Base-by-base conservation (phyloP, 768 basidiomycete species). In the Mycena rosella region DNA sequence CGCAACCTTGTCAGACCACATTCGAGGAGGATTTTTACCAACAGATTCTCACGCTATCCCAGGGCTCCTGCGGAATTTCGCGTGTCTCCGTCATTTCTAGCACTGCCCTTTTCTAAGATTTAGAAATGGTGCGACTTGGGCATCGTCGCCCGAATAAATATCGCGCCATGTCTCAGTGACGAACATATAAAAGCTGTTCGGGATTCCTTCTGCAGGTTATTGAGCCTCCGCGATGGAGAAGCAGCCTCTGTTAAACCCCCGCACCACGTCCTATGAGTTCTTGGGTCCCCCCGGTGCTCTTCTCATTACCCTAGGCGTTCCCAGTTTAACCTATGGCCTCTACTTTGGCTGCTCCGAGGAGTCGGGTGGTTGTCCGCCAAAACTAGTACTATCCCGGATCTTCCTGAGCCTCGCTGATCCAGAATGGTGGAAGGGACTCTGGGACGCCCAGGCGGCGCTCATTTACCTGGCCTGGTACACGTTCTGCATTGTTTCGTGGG, bases 381-480 rank as follows among this genome's bases (percentile, higher is more conserved):
- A 83, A 22, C 55, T 80, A 22, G 69, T 89, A 67, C 78, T 82
- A 32, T 77, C 84, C 47, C 79, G 77, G 64, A 76, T 91, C 52
- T 67, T 83, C 40, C 73, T 81, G 17, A 78, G 89, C 0, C 65
- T 93, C 10, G 80, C 85, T 9, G 78, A 80, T 71, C 66, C 74
- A 8, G 74, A 79, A 17, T 96, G 88, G 87, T 96, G 93, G 91
- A 84, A 81, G 48, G 77, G 82, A 22, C 85, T 97, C 2, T 97
- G 94, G 91, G 96, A 98, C 72, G 86, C 87, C 0, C 81, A 96
- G 60, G 95, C 95, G 0, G 74, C 87, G 2, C 71, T 88, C n/a
- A 84, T 91, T 11, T 98, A 98, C 80, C 75, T 92, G 44, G 94
- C 79, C 0, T 99, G 96, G 96, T 98, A 97, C 79, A 80, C 87